phyloP scores from a whole-genome alignment of 495 filamentous ascomycete species.

The Hypomontagnella monticulosa region DNA sequence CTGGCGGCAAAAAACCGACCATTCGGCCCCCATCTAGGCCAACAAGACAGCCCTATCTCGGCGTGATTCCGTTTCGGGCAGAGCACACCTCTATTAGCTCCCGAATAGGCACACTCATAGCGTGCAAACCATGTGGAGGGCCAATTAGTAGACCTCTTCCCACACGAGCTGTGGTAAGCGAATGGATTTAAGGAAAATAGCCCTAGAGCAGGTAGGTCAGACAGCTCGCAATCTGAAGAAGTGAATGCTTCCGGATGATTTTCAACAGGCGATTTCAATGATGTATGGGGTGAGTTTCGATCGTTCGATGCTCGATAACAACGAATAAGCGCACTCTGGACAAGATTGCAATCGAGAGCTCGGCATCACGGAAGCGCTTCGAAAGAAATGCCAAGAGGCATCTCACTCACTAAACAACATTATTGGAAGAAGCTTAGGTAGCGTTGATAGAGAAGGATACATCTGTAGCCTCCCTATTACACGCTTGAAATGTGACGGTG shows the following conservation, averaged over 20 bases:
- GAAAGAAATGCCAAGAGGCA: slow-evolving; percentile 1
- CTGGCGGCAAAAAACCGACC: slow-evolving; percentile 33
- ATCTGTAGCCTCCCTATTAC: neutral
- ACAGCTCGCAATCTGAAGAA: too few species aligned
- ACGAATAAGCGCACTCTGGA: too few species aligned
- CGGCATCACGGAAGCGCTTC: slow-evolving; percentile 22
- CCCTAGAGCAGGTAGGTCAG: too few species aligned
- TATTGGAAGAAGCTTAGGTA: slow-evolving; percentile 7
- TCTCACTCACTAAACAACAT: neutral
- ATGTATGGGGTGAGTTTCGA: too few species aligned
- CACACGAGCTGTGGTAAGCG: neutral
- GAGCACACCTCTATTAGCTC: neutral
- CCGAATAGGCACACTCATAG: slow-evolving; percentile 3
- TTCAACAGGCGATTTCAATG: too few species aligned
- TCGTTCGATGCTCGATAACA: too few species aligned
- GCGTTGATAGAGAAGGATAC: slow-evolving; percentile 1
- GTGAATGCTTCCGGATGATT: too few species aligned
- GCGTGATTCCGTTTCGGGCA: neutral
- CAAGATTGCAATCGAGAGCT: neutral
- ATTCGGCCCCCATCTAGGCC: slow-evolving; percentile 9
- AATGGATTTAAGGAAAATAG: neutral
- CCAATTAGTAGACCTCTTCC: neutral
- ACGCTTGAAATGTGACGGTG: slow-evolving; percentile 29
- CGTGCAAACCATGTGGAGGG: neutral
- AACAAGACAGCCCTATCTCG: slow-evolving; percentile 1